phyloP scores from a whole-genome alignment of 176 grass and related monocot genomes.

The Coix lacrymajobi region DNA sequence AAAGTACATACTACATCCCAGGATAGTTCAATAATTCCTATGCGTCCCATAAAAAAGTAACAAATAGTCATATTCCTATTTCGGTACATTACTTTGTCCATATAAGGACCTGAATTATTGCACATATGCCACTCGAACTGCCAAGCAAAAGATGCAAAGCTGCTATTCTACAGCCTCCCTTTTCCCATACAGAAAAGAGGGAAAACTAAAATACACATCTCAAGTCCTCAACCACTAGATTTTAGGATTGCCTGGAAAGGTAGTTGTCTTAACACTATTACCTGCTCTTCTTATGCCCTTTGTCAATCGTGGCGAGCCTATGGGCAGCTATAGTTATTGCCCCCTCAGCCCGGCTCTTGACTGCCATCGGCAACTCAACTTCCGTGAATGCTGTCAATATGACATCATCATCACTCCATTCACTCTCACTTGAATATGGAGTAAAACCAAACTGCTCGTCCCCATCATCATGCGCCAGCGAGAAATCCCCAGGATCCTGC shows the following conservation, averaged over 20 bases:
- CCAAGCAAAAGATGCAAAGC: background rate
- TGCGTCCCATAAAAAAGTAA: background rate
- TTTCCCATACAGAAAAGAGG: background rate
- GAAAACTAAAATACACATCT: background rate
- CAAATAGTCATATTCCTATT: background rate
- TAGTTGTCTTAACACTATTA: background rate
- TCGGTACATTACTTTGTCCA: background rate
- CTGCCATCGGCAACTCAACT: slow-evolving; percentile 45
- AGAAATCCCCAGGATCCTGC: slow-evolving; percentile 37
- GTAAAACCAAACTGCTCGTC: slow-evolving; percentile 14
- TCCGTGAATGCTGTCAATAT: slow-evolving; percentile 41
- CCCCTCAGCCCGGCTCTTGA: slow-evolving; percentile 44
- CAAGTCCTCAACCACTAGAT: background rate
- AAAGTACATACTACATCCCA: background rate
- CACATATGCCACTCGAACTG: background rate
- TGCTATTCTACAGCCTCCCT: background rate
- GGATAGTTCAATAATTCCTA: background rate
- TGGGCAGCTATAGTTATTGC: slow-evolving; percentile 56
- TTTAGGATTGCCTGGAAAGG: slow-evolving; percentile 17
- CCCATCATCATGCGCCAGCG: slow-evolving; percentile 12
- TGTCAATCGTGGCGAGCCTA: slow-evolving; percentile 40
- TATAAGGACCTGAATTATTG: background rate
- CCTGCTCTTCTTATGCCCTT: slow-evolving; percentile 54
- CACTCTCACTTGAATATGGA: slow-evolving; percentile 61
- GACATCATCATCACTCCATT: slow-evolving; percentile 64